A percentile compares a stretch with the other conserved stretches of the same genome.
phyloP scores from a whole-genome alignment of 495 filamentous ascomycete species.

The Darksidea phi region DNA sequence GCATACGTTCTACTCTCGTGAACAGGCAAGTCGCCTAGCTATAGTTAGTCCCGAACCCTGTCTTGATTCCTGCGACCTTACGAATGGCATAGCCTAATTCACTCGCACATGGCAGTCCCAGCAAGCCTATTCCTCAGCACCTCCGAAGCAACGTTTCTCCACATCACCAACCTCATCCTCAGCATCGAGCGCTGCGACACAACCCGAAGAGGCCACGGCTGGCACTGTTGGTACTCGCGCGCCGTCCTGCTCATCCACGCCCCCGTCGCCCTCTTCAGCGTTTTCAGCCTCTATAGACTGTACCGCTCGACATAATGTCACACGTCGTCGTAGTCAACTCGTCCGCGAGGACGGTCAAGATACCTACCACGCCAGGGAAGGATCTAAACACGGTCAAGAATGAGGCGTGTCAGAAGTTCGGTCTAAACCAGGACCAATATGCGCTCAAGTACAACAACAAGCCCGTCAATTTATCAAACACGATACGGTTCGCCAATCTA shows the following conservation, averaged over 20 bases:
- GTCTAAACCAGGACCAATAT: slow-evolving; percentile 68
- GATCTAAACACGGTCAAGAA: slow-evolving; percentile 77
- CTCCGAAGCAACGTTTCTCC: slow-evolving; percentile 23
- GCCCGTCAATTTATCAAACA: slow-evolving; percentile 75
- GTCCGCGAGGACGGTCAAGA: slow-evolving; percentile 65
- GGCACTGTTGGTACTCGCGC: slow-evolving; percentile 10
- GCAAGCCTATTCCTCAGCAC: slow-evolving; percentile 14
- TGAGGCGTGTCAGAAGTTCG: slow-evolving; percentile 81
- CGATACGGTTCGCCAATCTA: slow-evolving; percentile 83
- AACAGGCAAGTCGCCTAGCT: not conserved
- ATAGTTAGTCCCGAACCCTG: not conserved
- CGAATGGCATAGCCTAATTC: slow-evolving; percentile 16
- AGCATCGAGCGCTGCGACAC: slow-evolving; percentile 13
- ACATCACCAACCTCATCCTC: slow-evolving; percentile 9
- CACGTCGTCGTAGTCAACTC: slow-evolving; percentile 85
- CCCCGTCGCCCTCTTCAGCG: slow-evolving; percentile 6
- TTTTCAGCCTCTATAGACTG: slow-evolving; percentile 18
- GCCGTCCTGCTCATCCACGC: slow-evolving; percentile 13
- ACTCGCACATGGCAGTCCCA: slow-evolving; percentile 28
- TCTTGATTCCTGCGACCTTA: slow-evolving; percentile 12
- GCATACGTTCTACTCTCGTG: too few relatives aligned
- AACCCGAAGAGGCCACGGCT: slow-evolving; percentile 7
- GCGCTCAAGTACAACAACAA: slow-evolving; percentile 80
- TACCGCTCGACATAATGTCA: slow-evolving; percentile 64
- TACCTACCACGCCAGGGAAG: slow-evolving; percentile 80